Evolutionary conservation across 345 rosid genomes (phyloP).

Genomic region (Rhizophora mangle): DNA sequence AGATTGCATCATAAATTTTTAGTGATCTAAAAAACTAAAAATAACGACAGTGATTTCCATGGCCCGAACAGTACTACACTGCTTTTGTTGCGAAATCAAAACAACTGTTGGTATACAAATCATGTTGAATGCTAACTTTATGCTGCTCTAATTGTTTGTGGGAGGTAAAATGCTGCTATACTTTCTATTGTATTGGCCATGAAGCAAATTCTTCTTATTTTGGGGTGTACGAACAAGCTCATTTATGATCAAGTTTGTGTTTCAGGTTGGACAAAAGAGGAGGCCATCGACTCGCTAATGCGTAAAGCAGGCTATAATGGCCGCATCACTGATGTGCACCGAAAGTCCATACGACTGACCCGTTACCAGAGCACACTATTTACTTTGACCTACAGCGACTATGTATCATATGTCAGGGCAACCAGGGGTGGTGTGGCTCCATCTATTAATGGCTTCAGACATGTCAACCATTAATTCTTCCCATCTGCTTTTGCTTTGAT

Average conservation of each 20-base stretch:
- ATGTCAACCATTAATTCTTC: constrained; percentile 34
- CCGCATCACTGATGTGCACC: constrained; percentile 53
- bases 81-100: not conserved
- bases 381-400: constrained; percentile 76
- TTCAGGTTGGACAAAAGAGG: constrained; percentile 77
- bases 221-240: no score
- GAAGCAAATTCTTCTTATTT: no score
- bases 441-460: constrained; percentile 52
- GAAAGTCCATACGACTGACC: constrained; percentile 68
- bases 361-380: constrained; percentile 92
- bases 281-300: constrained; percentile 88
- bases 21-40: no score
- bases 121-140: no score
- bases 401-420: constrained; percentile 59
- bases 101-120: no score
- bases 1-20: no score
- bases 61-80: no score
- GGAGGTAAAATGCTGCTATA: no score
- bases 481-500: constrained; percentile 23
- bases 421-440: constrained; percentile 68
- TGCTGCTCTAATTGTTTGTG: no score
- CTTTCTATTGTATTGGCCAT: no score
- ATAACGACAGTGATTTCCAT: no score
- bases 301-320: constrained; percentile 83
- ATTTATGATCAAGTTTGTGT: not conserved